Percentiles rank a stretch among this genome's conserved stretches.
phyloP scores from a whole-genome alignment of 345 rosid genomes.

The Corchorus olitorius region DNA sequence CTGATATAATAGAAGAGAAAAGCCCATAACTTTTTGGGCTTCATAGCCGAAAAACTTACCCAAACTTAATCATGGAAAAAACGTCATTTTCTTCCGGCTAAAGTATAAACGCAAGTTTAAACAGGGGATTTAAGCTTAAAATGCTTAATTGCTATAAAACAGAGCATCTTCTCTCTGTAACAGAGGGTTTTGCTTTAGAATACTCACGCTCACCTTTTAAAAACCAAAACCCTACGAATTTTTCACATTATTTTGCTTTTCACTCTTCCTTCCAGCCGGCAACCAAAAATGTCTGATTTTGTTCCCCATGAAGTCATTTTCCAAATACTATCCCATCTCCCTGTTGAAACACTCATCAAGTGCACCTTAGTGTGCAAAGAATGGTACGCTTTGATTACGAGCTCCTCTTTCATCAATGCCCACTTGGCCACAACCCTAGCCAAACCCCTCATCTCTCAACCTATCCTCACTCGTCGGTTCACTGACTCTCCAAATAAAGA shows the following conservation, averaged over 20 bases:
- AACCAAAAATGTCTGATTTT: no score
- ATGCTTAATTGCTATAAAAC: background rate
- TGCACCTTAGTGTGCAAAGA: constrained; percentile 5
- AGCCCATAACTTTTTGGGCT: background rate
- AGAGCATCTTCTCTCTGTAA: background rate
- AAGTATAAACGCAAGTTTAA: background rate
- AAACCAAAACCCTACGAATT: background rate
- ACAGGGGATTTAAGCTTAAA: background rate
- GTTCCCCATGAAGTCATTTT: no score
- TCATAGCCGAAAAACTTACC: background rate
- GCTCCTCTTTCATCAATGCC: constrained; percentile 10
- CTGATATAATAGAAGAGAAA: background rate
- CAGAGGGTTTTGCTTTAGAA: background rate
- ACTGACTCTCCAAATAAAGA: background rate
- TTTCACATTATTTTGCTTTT: background rate
- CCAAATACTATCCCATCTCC: background rate
- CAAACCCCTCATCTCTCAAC: no score
- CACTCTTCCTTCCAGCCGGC: background rate
- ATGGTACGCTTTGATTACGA: constrained; percentile 12
- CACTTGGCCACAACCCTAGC: background rate
- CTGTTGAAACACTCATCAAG: background rate
- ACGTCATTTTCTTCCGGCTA: background rate
- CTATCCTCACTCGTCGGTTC: no score
- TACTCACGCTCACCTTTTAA: background rate
- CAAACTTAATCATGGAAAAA: background rate